Evolutionary conservation across 805 yeast species (phyloP), one percentile per base, ranked within the genome.

Genomic region (Metschnikowia drakensbergensis): DNA sequence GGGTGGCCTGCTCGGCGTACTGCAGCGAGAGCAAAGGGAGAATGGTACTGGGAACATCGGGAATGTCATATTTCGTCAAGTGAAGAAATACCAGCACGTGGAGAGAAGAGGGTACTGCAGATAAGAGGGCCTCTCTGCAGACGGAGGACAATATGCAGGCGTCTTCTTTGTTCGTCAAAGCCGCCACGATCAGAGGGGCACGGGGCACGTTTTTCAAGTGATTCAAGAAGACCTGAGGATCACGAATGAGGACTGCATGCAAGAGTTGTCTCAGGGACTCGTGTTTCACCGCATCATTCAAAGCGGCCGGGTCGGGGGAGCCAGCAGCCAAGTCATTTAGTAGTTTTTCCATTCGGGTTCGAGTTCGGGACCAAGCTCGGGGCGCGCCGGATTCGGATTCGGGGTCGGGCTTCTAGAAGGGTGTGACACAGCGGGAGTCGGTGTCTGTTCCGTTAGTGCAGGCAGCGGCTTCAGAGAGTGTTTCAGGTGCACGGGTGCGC

Each of bases 41-140:
- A 13, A 52, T 45, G 5, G 47, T 28, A 3, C 43, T 50, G 17
- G 45, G 34, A 37, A 42, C 36, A 10, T 42, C 17, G 9, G 13
- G 35, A 6, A n/a, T 32, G 10, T 37, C 22, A 27, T 32, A 13
- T 11, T 37, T 40, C 8, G 46, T 36, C 33, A 43, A 30, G 30
- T 33, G 37, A 40, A 47, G 38, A 31, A 46, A 52, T 10, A 52
- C 31, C 2, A 36, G 22, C 30, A 46, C 40, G 46, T 38, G 37
- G 31, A 50, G 49, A 25, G 10, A 31, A 11, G n/a, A 4, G 1
- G n/a, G 10, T 2, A 17, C 45, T 25, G 46, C 46, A 35, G 23
- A 28, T 22, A 42, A 29, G 3, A 34, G 3, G 6, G 39, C 13
- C 17, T 34, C 46, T 28, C 32, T 22, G 46, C 39, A 34, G 22